Percentiles rank a stretch among this genome's conserved stretches.
Conservation (phyloP, 768 basidiomycete genomes). For the Antrodiella citrinella region DNA sequence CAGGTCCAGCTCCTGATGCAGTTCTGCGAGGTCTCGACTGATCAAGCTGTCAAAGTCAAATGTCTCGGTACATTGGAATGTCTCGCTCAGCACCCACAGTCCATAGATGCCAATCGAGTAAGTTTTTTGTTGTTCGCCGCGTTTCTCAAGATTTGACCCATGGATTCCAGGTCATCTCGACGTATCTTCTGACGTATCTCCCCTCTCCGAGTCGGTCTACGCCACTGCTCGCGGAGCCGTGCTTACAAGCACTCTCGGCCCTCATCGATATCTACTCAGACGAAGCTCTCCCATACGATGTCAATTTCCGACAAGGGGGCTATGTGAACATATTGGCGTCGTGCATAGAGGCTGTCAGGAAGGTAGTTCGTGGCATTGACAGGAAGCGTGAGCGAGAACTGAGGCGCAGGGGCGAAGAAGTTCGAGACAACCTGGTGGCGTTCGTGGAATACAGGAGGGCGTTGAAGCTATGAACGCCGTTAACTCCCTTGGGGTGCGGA, state of each 20-base stretch:
- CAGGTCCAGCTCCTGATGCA: conserved; percentile 61
- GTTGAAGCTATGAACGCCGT: conserved; percentile 33
- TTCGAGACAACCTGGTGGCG: conserved; percentile 65
- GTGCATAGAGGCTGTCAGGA: conserved; percentile 56
- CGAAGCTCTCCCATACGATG: conserved; percentile 71
- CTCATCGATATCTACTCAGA: conserved; percentile 93
- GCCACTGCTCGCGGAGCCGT: conserved; percentile 50
- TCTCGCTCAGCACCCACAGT: conserved; percentile 61
- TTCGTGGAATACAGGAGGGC: conserved; percentile 68
- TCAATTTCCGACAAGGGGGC: conserved; percentile 62
- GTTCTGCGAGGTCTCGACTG: conserved; percentile 47
- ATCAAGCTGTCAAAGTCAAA: conserved; percentile 56
- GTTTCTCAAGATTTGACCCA: background rate
- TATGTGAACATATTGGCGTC: conserved; percentile 48
- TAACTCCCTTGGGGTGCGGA: background rate
- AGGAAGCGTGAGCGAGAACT: conserved; percentile 60
- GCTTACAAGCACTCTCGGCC: conserved; percentile 73
- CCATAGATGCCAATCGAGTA: conserved; percentile 61
- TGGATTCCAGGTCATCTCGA: conserved; percentile 44
- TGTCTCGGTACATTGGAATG: conserved; percentile 83
- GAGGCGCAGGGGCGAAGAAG: conserved; percentile 62
- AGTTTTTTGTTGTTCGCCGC: conserved; percentile 9
- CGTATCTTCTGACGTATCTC: conserved; percentile 59
- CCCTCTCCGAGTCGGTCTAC: conserved; percentile 34
- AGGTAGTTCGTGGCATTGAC: conserved; percentile 58